A percentile compares a stretch with the other conserved stretches of the same genome.
Conservation (phyloP, 306 rosid species). For the Vachellia collinsii region DNA sequence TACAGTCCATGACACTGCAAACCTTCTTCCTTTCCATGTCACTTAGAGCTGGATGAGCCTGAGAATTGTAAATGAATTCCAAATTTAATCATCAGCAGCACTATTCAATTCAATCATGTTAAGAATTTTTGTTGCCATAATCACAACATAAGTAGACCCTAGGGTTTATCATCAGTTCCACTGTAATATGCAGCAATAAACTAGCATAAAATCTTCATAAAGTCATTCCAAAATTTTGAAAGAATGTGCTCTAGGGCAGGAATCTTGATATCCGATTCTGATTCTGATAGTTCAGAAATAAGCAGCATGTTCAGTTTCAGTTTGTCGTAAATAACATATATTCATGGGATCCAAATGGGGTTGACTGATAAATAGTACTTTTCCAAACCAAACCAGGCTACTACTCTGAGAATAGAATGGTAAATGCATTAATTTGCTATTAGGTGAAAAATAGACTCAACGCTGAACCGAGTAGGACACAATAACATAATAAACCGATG, state of each 20-base stretch:
- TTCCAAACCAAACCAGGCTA: background rate
- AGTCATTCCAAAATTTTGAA: background rate
- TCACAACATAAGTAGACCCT: background rate
- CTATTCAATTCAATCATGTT: background rate
- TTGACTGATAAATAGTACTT: background rate
- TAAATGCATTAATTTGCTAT: too few relatives aligned
- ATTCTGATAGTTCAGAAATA: background rate
- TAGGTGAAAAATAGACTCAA: too few relatives aligned
- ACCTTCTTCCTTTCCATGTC: conserved; percentile 96
- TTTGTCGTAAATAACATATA: conserved; percentile 13
- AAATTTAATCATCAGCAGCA: conserved; percentile 32
- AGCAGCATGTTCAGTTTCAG: background rate
- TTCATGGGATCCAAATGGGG: background rate
- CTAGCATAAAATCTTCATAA: background rate
- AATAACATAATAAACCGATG: too few relatives aligned
- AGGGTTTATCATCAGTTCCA: background rate
- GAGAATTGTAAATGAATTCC: conserved; percentile 28
- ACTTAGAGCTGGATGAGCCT: conserved; percentile 92
- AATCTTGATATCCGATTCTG: background rate
- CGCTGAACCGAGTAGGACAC: too few relatives aligned
- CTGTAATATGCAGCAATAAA: background rate
- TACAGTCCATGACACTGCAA: conserved; percentile 95
- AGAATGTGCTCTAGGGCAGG: background rate
- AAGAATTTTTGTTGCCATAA: conserved; percentile 8
- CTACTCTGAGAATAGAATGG: conserved; percentile 3